These are phyloP conservation scores for Pseudotsuga menziesii DNA, from an alignment of 75 land plant species.

Conservation along the genomic window DNA sequence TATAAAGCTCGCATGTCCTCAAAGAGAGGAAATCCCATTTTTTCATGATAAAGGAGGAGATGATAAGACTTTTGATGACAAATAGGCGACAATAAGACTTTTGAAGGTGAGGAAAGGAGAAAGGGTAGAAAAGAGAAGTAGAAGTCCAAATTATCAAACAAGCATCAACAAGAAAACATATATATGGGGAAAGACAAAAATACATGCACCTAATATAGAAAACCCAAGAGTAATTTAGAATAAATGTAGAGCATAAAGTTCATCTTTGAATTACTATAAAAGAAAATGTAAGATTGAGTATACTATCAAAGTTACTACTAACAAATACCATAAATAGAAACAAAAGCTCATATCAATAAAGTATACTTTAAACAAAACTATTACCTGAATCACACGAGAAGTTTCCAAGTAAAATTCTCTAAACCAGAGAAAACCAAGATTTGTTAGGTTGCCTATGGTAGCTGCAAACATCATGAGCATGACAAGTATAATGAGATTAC, in stretches of 20 bases:
- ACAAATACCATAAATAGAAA: background rate
- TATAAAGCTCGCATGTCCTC: no score
- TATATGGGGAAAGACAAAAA: background rate
- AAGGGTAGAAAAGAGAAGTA: background rate
- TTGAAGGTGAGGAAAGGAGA: no score
- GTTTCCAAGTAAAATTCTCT: constrained; percentile 98
- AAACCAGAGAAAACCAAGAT: constrained; percentile 97
- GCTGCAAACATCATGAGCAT: constrained; percentile 50
- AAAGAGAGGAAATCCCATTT: no score
- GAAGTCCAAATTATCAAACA: background rate
- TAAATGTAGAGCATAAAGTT: background rate
- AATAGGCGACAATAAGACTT: no score
- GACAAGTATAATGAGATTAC: background rate
- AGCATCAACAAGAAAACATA: background rate
- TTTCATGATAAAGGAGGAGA: no score
- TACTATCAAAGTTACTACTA: background rate
- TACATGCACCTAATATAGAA: background rate
- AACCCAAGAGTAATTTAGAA: background rate
- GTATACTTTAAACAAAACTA: background rate
- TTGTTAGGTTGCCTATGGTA: constrained; percentile 80
- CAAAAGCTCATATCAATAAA: background rate
- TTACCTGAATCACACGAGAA: constrained; percentile 99
- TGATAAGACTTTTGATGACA: no score
- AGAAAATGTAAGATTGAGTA: no score
- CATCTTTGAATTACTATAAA: background rate